Percentiles rank a stretch among this genome's conserved stretches.
Conservation (phyloP, 2,329 filamentous ascomycete genomes). For the Aspergillus persii region DNA sequence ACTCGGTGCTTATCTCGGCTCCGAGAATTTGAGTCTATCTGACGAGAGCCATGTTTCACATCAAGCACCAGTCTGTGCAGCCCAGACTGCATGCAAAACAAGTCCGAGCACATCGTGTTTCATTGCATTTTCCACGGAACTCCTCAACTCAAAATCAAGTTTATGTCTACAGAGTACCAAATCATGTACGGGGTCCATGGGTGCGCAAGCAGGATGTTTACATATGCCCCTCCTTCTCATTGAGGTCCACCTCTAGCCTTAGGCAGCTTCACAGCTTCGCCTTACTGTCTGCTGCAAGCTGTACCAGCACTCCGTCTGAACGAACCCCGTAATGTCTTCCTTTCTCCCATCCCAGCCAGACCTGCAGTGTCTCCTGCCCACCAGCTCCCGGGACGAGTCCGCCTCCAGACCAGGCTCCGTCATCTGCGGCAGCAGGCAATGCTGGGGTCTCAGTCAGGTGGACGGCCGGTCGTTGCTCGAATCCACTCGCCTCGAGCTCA, state of each 20-base stretch:
- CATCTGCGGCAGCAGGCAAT: conserved; percentile 55
- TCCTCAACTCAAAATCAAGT: neutral
- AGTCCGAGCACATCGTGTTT: neutral
- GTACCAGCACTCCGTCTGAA: conserved; percentile 59
- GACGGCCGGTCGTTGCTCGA: conserved; percentile 46
- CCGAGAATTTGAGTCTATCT: neutral
- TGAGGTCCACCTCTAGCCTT: neutral
- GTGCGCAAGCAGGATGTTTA: neutral
- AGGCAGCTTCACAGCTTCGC: conserved; percentile 19
- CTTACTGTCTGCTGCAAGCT: conserved; percentile 38
- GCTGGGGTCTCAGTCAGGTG: conserved; percentile 66
- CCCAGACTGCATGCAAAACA: neutral
- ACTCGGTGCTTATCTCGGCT: neutral
- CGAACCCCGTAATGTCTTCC: conserved; percentile 68
- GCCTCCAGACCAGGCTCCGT: conserved; percentile 66
- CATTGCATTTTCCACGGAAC: neutral
- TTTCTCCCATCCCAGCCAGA: conserved; percentile 76
- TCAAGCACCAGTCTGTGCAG: neutral
- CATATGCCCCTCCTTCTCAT: neutral
- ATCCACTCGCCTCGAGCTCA: conserved; percentile 65
- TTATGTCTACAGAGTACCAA: neutral
- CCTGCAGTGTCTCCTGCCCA: conserved; percentile 64
- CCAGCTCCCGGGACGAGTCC: conserved; percentile 66
- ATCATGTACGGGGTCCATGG: neutral
- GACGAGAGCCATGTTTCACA: neutral